Conservation (phyloP, 2,329 filamentous ascomycete genomes). For the Talaromyces amestolkiae region DNA sequence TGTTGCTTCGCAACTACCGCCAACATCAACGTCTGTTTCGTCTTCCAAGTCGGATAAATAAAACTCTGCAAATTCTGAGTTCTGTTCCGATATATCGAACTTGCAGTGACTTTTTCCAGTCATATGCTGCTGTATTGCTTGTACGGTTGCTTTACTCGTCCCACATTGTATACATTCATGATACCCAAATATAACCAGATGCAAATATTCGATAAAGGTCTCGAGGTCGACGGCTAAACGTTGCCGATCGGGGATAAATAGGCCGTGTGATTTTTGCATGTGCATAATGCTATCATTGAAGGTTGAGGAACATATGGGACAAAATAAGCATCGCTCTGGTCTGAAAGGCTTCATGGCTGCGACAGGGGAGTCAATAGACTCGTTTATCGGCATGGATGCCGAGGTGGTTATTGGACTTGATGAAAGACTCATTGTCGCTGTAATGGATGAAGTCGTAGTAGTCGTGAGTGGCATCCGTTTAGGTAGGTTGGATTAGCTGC, state of each 20-base stretch:
- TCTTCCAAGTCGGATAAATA: constrained; percentile 5
- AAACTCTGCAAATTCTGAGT: constrained; percentile 16
- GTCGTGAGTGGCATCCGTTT: constrained; percentile 1
- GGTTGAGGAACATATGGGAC: not conserved
- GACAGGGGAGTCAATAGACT: not conserved
- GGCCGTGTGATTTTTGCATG: constrained; percentile 17
- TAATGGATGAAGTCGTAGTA: not conserved
- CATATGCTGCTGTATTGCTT: constrained; percentile 19
- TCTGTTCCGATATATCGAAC: constrained; percentile 13
- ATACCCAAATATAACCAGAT: constrained; percentile 18
- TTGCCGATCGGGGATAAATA: constrained; percentile 16
- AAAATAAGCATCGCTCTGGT: constrained; percentile 16
- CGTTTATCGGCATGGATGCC: not conserved
- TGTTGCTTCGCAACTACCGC: not conserved
- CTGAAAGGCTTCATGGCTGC: constrained; percentile 7
- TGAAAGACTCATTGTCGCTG: constrained; percentile 5
- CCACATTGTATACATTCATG: constrained; percentile 18
- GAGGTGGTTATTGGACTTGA: not conserved
- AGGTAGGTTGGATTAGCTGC: not conserved
- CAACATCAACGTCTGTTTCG: not conserved
- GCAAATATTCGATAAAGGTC: constrained; percentile 15
- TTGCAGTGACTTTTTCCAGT: constrained; percentile 14
- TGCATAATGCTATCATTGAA: constrained; percentile 13
- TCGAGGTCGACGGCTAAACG: constrained; percentile 16
- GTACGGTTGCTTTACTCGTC: constrained; percentile 9